Conservation (phyloP, 352 stramenopile genomes). For the Phytophthora ramorum region DNA sequence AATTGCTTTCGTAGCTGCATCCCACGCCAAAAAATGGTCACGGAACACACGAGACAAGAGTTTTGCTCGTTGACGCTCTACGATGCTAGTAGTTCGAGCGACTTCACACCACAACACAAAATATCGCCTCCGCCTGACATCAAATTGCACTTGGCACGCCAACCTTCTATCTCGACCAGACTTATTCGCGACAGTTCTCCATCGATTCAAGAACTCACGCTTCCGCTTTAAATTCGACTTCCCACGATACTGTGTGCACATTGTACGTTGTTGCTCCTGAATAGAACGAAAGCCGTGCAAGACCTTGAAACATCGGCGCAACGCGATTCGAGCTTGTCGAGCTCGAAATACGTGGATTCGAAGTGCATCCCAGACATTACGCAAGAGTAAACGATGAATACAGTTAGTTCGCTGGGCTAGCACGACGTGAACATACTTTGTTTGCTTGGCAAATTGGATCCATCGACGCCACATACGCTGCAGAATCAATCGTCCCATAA, state of each 20-base stretch:
- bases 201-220: constrained; percentile 21
- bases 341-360: constrained; percentile 23
- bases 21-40: constrained; percentile 41
- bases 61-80: constrained; percentile 17
- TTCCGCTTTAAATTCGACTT: constrained; percentile 11
- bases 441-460: constrained; percentile 26
- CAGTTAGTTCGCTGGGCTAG: constrained; percentile 1
- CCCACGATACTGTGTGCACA: constrained; percentile 5
- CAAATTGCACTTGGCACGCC: constrained; percentile 25
- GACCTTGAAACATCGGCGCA: constrained; percentile 18
- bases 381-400: constrained; percentile 4
- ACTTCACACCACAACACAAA: constrained; percentile 42
- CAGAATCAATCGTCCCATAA: constrained; percentile 36
- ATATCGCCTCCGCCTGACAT: constrained; percentile 29
- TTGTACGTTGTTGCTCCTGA: constrained; percentile 5
- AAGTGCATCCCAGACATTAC: constrained; percentile 26
- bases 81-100: constrained; percentile 10
- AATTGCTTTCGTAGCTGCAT: constrained; percentile 19
- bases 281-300: constrained; percentile 15
- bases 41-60: constrained; percentile 12
- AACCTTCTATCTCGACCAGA: constrained; percentile 16
- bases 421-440: background rate
- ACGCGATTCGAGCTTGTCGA: constrained; percentile 11
- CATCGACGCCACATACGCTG: constrained; percentile 41
- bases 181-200: constrained; percentile 22